A percentile compares a stretch with the other conserved stretches of the same genome.
Conservation (phyloP, 441 rosid species). For the Theobroma grandiflorum region DNA sequence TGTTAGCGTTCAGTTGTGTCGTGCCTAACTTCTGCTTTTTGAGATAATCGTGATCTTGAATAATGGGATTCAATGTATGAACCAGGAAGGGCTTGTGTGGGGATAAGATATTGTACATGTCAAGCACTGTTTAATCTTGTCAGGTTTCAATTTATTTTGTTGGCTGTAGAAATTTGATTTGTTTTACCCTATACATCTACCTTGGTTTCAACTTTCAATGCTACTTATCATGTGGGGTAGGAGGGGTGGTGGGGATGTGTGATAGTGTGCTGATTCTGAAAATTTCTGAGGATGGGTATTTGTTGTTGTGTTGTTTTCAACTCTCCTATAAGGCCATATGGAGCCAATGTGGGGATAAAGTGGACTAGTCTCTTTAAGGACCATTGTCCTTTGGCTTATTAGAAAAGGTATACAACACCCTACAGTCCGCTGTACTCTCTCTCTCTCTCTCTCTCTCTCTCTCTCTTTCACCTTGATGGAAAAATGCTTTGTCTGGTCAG, state of each 20-base stretch:
- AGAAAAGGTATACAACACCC: slow-evolving; percentile 37
- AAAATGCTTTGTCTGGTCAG: slow-evolving; percentile 62
- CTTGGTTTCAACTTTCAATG: slow-evolving; percentile 48
- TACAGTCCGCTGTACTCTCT: slow-evolving; percentile 23
- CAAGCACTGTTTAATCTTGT: not conserved
- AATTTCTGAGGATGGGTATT: slow-evolving; percentile 46
- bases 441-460: slow-evolving; percentile 31
- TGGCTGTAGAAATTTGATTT: not conserved
- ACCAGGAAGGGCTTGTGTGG: not conserved
- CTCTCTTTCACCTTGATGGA: slow-evolving; percentile 35
- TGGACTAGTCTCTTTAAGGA: slow-evolving; percentile 65
- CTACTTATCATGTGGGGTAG: slow-evolving; percentile 48
- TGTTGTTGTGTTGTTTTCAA: slow-evolving; percentile 60
- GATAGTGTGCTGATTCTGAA: slow-evolving; percentile 40
- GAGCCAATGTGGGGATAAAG: slow-evolving; percentile 59
- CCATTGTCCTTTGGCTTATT: slow-evolving; percentile 62
- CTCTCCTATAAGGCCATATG: slow-evolving; percentile 34
- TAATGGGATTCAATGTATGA: slow-evolving; percentile 20
- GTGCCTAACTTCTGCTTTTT: slow-evolving; percentile 25
- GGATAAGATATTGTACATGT: not conserved
- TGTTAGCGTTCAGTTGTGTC: slow-evolving; percentile 15
- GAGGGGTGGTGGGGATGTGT: slow-evolving; percentile 33
- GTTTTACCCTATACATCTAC: slow-evolving; percentile 20
- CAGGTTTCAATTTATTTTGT: not conserved
- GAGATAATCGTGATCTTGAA: slow-evolving; percentile 2